Conservation (phyloP, 2,329 filamentous ascomycete species). For the Ophiostoma piceae region DNA sequence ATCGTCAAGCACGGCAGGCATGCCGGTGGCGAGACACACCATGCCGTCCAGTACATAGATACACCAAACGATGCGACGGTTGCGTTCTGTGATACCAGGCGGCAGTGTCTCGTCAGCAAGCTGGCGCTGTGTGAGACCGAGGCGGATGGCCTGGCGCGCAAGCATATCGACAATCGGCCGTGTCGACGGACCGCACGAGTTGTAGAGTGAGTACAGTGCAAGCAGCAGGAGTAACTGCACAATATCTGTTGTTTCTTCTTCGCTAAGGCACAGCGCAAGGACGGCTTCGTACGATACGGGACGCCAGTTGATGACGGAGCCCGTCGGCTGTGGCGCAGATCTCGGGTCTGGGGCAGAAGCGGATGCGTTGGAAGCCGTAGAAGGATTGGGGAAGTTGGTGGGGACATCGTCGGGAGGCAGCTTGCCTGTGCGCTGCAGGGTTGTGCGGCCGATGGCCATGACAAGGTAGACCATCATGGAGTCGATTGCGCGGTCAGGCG, state of each 20-base stretch:
- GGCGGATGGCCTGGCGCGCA: conserved; percentile 37
- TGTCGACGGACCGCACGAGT: conserved; percentile 37
- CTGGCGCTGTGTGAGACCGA: conserved; percentile 34
- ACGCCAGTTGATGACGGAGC: conserved; percentile 4
- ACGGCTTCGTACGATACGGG: conserved; percentile 39
- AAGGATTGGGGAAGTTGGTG: conserved; percentile 30
- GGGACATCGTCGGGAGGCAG: conserved; percentile 33
- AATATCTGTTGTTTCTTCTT: conserved; percentile 35
- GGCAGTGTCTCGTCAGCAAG: conserved; percentile 12
- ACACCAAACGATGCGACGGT: conserved; percentile 43
- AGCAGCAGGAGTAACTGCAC: conserved; percentile 41
- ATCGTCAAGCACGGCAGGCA: conserved; percentile 39
- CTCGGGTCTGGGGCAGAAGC: background rate
- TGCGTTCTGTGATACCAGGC: conserved; percentile 22
- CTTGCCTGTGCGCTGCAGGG: conserved; percentile 40
- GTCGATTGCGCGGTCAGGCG: conserved; percentile 24
- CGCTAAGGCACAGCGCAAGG: conserved; percentile 38
- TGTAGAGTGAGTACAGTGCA: conserved; percentile 42
- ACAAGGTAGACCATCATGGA: conserved; percentile 40
- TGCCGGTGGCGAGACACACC: conserved; percentile 38
- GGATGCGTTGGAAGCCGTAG: background rate
- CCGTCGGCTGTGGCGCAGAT: background rate
- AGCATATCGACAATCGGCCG: conserved; percentile 40
- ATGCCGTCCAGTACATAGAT: conserved; percentile 44
- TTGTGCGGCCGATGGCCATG: conserved; percentile 45